These are phyloP conservation scores for Tremella yokohamensis DNA, from an alignment of 768 basidiomycete species.

Conservation along the genomic window DNA sequence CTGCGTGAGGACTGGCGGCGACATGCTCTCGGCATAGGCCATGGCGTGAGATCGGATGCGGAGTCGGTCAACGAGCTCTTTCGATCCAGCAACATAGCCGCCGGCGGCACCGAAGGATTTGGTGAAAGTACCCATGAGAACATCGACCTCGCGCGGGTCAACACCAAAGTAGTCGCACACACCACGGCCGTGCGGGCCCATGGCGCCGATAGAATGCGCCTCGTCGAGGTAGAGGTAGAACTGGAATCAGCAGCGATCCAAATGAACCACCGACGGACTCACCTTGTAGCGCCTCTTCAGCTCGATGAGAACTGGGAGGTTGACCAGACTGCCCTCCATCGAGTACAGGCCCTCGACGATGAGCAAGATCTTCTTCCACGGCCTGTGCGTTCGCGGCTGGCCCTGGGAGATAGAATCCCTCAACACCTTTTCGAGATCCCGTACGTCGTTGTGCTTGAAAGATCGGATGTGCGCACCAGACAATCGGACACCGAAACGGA, in stretches of 20 bases:
- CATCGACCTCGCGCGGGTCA: constrained; percentile 73
- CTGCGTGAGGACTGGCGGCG: constrained; percentile 86
- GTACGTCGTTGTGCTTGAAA: constrained; percentile 98
- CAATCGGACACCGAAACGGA: constrained; percentile 84
- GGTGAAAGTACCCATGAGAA: constrained; percentile 98
- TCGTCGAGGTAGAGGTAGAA: constrained; percentile 96
- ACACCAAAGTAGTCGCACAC: constrained; percentile 91
- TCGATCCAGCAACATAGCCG: constrained; percentile 86
- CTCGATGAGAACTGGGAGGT: constrained; percentile 75
- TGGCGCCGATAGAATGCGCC: constrained; percentile 93
- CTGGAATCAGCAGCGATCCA: constrained; percentile 53
- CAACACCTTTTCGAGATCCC: constrained; percentile 70
- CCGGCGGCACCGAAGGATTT: constrained; percentile 61
- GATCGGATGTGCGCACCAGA: constrained; percentile 83
- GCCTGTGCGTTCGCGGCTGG: constrained; percentile 94
- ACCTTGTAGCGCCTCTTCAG: constrained; percentile 96
- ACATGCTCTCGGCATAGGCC: constrained; percentile 82
- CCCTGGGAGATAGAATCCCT: constrained; percentile 93
- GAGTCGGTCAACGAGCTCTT: constrained; percentile 72
- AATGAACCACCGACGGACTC: constrained; percentile 23
- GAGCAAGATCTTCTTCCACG: constrained; percentile 96
- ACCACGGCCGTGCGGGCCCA: constrained; percentile 91
- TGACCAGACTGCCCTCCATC: constrained; percentile 95
- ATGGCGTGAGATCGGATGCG: constrained; percentile 77
- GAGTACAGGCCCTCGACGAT: constrained; percentile 94